phyloP scores from a whole-genome alignment of 1,284 basidiomycete species.

The Thelephora terrestris region DNA sequence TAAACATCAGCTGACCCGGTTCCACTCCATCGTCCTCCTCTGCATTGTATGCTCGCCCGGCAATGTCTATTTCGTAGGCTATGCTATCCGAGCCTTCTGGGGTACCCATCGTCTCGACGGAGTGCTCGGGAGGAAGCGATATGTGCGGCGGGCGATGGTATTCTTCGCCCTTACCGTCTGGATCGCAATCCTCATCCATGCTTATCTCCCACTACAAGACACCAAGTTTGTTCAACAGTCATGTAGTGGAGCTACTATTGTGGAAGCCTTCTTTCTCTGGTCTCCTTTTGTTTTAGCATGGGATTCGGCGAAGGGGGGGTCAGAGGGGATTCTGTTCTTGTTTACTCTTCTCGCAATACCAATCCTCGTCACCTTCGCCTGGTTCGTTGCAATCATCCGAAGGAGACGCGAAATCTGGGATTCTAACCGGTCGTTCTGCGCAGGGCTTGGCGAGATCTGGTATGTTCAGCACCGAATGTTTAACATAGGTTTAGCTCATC shows the following conservation, averaged over 20 bases:
- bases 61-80: neutral
- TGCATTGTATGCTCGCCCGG: neutral
- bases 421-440: neutral
- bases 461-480: neutral
- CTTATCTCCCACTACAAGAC: neutral
- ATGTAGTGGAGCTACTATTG: neutral
- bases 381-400: neutral
- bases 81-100: neutral
- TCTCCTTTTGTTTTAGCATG: neutral
- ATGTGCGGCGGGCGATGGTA: neutral
- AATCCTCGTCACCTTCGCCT: neutral
- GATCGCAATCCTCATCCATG: neutral
- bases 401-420: neutral
- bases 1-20: constrained; percentile 4
- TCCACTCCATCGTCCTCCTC: constrained; percentile 4
- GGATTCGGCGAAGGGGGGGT: too few relatives aligned
- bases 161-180: neutral
- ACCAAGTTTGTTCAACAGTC: neutral
- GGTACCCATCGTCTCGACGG: neutral
- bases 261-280: neutral
- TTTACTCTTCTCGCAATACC: neutral
- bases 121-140: neutral
- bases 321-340: too few relatives aligned
- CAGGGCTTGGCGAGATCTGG: neutral
- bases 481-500: too few relatives aligned